Evolutionary conservation across 2,329 filamentous ascomycete genomes (phyloP), one percentile per base, ranked within the genome.

Genomic region (Xylariaceae sp.): DNA sequence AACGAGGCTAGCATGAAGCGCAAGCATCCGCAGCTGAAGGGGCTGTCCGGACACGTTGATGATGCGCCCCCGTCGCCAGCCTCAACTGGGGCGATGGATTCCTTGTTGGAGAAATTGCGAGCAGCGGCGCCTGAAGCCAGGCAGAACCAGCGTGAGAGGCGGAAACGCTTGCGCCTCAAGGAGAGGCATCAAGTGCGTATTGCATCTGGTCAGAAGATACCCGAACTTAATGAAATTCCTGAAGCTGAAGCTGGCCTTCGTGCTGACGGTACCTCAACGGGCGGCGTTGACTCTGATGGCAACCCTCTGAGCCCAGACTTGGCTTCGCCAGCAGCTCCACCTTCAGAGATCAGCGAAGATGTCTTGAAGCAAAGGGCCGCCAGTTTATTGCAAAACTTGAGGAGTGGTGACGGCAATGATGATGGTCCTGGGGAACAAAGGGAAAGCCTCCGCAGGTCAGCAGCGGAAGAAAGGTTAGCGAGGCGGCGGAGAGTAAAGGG

Each of bases 1-100:
- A 95, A 94, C 65, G 92, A 97, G 67, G 86, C 83, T 29, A 93
- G 86, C 35, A 88, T 97, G 82, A 92, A 92, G 67, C 86, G 92
- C 59, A 96, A 95, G 71, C 80, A 87, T 53, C 78, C 81, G n/a
- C 77, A 85, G 56, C 72, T 83, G 54, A 85, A 86, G 61, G n/a
- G n/a, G n/a, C 67, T 77, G 6, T 64, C 72, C n/a, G 68, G 66
- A n/a, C 55, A 59, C 21, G 66, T 64, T 29, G 70, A 68, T 12
- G 67, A 60, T 16, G 67, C 69, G 16, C 82, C 82, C 5, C 73
- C 77, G 22, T 85, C 84, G 3, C 86, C 88, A 20, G 77, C 79
- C 23, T 85, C 81, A 45, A 89, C 88, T 6, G 93, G 92, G 43
- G 93, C 91, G 42, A 97, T 98, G 91, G 93, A 98, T 69, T 88